phyloP scores from a whole-genome alignment of 805 yeast species.

The Saccharomycopsis lassenensis region DNA sequence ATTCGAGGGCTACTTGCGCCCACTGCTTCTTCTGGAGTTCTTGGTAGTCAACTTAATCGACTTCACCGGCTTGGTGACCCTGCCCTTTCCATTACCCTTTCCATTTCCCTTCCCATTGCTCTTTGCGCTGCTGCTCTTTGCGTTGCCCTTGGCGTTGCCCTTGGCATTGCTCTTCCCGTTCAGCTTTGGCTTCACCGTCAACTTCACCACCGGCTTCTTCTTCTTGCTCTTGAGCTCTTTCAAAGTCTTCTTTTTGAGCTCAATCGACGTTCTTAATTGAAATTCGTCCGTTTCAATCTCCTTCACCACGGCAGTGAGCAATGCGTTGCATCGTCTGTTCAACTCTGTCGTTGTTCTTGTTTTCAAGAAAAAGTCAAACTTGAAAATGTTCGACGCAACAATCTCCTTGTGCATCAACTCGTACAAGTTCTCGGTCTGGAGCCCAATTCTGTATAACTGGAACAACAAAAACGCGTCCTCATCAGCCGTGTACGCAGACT shows the following conservation, averaged over 20 bases:
- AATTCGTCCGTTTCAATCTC: slow-evolving; percentile 38
- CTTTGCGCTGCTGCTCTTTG: background rate
- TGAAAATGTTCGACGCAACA: slow-evolving; percentile 62
- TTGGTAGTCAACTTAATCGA: no score
- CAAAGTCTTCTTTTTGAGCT: slow-evolving; percentile 10
- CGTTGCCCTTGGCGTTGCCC: background rate
- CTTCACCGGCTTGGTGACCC: background rate
- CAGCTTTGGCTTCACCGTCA: slow-evolving; percentile 1
- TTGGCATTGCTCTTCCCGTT: slow-evolving; percentile 1
- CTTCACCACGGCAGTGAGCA: slow-evolving; percentile 61
- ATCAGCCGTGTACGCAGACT: slow-evolving; percentile 69
- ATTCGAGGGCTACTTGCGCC: no score
- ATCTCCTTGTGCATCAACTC: slow-evolving; percentile 72
- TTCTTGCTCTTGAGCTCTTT: slow-evolving; percentile 2
- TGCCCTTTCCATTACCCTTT: no score
- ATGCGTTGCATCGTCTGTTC: slow-evolving; percentile 69
- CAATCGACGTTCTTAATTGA: slow-evolving; percentile 3
- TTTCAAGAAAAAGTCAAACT: slow-evolving; percentile 80
- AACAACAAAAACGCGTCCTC: slow-evolving; percentile 84
- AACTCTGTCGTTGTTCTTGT: slow-evolving; percentile 71
- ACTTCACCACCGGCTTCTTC: background rate
- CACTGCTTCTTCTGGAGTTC: no score
- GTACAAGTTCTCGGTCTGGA: slow-evolving; percentile 67
- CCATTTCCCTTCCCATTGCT: no score
- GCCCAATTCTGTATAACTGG: slow-evolving; percentile 69